These are phyloP conservation scores for Trametes cubensis DNA, from an alignment of 768 basidiomycete genomes.

Conservation along the genomic window DNA sequence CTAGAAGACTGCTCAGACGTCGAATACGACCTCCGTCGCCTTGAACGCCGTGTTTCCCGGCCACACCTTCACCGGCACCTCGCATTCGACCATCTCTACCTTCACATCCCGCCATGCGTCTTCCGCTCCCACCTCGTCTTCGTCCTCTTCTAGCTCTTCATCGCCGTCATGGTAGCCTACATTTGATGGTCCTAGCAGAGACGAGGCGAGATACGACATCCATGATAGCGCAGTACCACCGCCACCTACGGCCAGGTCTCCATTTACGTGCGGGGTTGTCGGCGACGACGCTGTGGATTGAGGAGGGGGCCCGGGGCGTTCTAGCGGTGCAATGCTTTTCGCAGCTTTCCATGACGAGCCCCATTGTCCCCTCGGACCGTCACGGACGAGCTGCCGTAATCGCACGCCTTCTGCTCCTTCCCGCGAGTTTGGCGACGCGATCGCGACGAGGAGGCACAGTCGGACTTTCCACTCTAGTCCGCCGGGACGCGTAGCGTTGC, in stretches of 20 bases:
- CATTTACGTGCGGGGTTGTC: constrained; percentile 24
- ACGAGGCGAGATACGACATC: constrained; percentile 46
- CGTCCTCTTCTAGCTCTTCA: constrained; percentile 41
- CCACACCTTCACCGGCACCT: constrained; percentile 87
- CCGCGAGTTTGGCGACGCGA: constrained; percentile 52
- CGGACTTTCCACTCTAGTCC: constrained; percentile 92
- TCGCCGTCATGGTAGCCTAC: constrained; percentile 64
- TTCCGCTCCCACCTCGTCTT: constrained; percentile 46
- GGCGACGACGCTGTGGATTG: constrained; percentile 25
- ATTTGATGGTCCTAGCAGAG: constrained; percentile 45
- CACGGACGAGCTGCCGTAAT: constrained; percentile 54
- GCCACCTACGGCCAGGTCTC: constrained; percentile 16
- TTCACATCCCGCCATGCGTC: constrained; percentile 66
- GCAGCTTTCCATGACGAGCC: constrained; percentile 68
- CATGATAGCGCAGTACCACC: constrained; percentile 37
- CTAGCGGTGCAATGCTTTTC: constrained; percentile 58
- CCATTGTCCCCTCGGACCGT: constrained; percentile 71
- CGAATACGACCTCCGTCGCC: constrained; percentile 76
- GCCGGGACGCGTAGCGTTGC: constrained; percentile 44
- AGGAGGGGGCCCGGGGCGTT: constrained; percentile 39
- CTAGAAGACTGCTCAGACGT: constrained; percentile 46
- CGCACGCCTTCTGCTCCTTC: constrained; percentile 53
- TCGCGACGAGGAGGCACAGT: constrained; percentile 81
- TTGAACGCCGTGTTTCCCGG: constrained; percentile 89
- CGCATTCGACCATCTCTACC: constrained; percentile 92